A percentile compares a stretch with the other conserved stretches of the same genome.
Evolutionary conservation across 2,329 filamentous ascomycete species (phyloP).

Genomic region (Exophiala xenobiotica): DNA sequence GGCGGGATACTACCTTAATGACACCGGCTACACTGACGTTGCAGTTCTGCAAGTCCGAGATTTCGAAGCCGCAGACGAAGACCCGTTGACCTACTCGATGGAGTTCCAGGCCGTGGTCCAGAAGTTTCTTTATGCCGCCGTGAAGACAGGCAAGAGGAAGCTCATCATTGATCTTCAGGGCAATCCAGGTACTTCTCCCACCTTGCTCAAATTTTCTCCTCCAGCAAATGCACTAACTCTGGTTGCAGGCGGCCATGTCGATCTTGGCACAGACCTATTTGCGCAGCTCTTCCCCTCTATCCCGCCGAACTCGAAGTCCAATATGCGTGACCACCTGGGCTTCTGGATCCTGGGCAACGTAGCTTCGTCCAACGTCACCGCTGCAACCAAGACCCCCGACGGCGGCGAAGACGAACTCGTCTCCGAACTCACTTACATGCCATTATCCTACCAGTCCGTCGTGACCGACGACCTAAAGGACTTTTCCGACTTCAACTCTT

Average conservation of each 20-base stretch:
- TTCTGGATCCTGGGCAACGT: slow-evolving; percentile 39
- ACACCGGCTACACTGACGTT: slow-evolving; percentile 43
- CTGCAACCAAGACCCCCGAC: slow-evolving; percentile 21
- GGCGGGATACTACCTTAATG: slow-evolving; percentile 48
- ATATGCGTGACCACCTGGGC: slow-evolving; percentile 47
- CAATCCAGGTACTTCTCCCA: slow-evolving; percentile 50
- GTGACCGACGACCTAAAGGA: slow-evolving; percentile 34
- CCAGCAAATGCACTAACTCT: background rate
- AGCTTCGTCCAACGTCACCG: slow-evolving; percentile 23
- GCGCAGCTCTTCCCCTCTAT: slow-evolving; percentile 54
- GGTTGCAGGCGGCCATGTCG: slow-evolving; percentile 49
- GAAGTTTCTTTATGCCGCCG: slow-evolving; percentile 49
- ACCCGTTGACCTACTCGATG: slow-evolving; percentile 8
- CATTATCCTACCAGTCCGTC: slow-evolving; percentile 35
- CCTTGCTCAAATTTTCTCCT: background rate
- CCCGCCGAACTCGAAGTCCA: slow-evolving; percentile 46
- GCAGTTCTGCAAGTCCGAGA: slow-evolving; percentile 48
- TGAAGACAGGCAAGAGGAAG: slow-evolving; percentile 54
- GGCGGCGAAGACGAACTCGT: slow-evolving; percentile 35
- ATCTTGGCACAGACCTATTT: slow-evolving; percentile 52
- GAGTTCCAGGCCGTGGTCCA: slow-evolving; percentile 25
- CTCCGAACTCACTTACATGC: slow-evolving; percentile 33
- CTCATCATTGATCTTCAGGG: slow-evolving; percentile 63
- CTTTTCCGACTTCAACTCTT: slow-evolving; percentile 45
- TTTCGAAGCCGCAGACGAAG: slow-evolving; percentile 35